Conservation (phyloP, 495 filamentous ascomycete genomes). For the Oidiodendron maius region DNA sequence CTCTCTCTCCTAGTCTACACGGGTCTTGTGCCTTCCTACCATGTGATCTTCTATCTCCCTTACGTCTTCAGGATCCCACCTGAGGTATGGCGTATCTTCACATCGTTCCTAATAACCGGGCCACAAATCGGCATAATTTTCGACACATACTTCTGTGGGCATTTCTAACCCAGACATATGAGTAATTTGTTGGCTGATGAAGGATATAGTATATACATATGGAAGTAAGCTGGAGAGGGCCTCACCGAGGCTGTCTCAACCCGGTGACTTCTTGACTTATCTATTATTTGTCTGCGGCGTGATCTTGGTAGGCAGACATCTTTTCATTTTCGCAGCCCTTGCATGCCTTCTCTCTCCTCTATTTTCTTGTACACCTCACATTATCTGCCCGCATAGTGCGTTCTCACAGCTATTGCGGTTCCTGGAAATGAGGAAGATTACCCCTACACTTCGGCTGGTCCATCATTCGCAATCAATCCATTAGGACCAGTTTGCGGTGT, state of each 20-base stretch:
- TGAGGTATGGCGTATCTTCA: conserved; percentile 61
- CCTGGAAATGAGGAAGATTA: conserved; percentile 97
- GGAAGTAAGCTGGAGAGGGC: conserved; percentile 54
- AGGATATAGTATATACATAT: conserved; percentile 55
- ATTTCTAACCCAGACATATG: neutral
- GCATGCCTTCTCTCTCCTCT: no score
- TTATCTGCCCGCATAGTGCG: conserved; percentile 94
- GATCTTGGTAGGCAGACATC: conserved; percentile 53
- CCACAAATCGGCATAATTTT: conserved; percentile 59
- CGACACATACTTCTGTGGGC: conserved; percentile 77
- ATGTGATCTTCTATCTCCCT: conserved; percentile 52
- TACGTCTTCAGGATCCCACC: conserved; percentile 59
- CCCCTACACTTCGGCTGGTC: conserved; percentile 69
- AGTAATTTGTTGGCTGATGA: conserved; percentile 2
- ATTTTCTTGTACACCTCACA: conserved; percentile 55
- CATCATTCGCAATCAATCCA: conserved; percentile 75
- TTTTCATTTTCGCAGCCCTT: conserved; percentile 16
- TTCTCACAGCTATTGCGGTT: conserved; percentile 80
- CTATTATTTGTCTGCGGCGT: conserved; percentile 51
- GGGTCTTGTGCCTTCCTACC: conserved; percentile 39
- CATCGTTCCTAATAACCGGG: conserved; percentile 68
- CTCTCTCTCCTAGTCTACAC: conserved; percentile 21
- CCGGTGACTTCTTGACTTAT: conserved; percentile 67
- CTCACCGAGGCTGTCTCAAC: conserved; percentile 52
- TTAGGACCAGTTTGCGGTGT: conserved; percentile 64